A percentile compares a stretch with the other conserved stretches of the same genome.
phyloP scores from a whole-genome alignment of 176 grass and related monocot genomes.

The Phragmites australis region DNA sequence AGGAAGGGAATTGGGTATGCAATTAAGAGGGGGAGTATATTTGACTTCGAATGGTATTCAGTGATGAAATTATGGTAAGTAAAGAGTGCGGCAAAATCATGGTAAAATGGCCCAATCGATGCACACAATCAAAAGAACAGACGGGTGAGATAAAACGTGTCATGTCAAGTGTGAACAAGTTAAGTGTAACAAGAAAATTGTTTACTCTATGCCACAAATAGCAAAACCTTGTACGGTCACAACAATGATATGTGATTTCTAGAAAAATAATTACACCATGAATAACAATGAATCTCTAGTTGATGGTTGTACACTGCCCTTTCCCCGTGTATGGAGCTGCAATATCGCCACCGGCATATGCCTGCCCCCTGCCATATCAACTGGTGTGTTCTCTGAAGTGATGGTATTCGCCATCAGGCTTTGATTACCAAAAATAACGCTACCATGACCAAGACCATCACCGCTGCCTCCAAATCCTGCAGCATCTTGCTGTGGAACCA shows the following conservation, averaged over 20 bases:
- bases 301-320: slow-evolving; percentile 7
- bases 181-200: neutral
- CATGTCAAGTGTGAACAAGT: neutral
- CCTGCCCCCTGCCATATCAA: neutral
- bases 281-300: neutral
- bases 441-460: too few species aligned
- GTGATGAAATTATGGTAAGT: neutral
- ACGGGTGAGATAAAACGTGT: neutral
- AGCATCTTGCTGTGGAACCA: neutral
- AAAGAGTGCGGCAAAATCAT: neutral
- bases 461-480: neutral
- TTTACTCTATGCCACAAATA: neutral
- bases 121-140: neutral
- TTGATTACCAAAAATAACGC: too few species aligned
- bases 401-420: neutral
- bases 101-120: neutral
- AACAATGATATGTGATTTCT: neutral
- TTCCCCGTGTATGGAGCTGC: neutral
- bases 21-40: neutral
- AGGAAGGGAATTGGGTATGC: neutral
- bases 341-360: neutral
- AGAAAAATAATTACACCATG: neutral
- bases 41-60: neutral
- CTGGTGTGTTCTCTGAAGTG: neutral
- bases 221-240: neutral